These are phyloP conservation scores for Phyllachora maydis DNA, from an alignment of 2,329 filamentous ascomycete genomes.

Conservation along the genomic window DNA sequence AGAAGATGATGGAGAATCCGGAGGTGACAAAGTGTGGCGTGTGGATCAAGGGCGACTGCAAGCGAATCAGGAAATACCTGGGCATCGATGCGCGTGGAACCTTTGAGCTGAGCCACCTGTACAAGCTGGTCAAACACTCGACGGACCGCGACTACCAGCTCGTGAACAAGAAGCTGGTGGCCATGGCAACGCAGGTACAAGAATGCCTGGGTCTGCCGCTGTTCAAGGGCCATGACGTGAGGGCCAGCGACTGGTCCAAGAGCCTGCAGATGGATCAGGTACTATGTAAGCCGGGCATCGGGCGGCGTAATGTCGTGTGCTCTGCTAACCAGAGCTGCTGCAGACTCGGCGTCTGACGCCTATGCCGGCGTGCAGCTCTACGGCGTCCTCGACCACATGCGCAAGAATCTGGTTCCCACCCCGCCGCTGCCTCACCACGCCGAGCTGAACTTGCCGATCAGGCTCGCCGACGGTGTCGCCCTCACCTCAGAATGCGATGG, in stretches of 20 bases:
- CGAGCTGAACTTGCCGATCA: slow-evolving; percentile 45
- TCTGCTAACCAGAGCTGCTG: slow-evolving; percentile 7
- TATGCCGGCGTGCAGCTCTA: slow-evolving; percentile 64
- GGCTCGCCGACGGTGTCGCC: too few species aligned
- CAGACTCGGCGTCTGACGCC: slow-evolving; percentile 63
- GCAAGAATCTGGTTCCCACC: slow-evolving; percentile 42
- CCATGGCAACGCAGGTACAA: slow-evolving; percentile 47
- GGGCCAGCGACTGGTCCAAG: slow-evolving; percentile 55
- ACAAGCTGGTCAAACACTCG: slow-evolving; percentile 54
- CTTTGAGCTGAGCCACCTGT: slow-evolving; percentile 68
- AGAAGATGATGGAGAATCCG: slow-evolving; percentile 49
- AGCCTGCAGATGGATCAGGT: slow-evolving; percentile 43
- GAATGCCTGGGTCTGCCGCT: slow-evolving; percentile 54
- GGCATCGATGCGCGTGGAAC: slow-evolving; percentile 42
- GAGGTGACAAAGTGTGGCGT: slow-evolving; percentile 59
- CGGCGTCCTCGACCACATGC: slow-evolving; percentile 46
- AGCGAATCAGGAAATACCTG: slow-evolving; percentile 46
- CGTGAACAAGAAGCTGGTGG: slow-evolving; percentile 47
- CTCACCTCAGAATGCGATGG: too few species aligned
- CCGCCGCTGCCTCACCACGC: slow-evolving; percentile 51
- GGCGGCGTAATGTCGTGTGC: slow-evolving; percentile 1
- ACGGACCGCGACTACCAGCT: slow-evolving; percentile 22
- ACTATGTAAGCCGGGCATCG: slow-evolving; percentile 32
- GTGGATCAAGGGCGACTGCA: slow-evolving; percentile 48
- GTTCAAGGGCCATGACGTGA: slow-evolving; percentile 49